phyloP scores from a whole-genome alignment of 208 protist species.

The Strigomonas galati region DNA sequence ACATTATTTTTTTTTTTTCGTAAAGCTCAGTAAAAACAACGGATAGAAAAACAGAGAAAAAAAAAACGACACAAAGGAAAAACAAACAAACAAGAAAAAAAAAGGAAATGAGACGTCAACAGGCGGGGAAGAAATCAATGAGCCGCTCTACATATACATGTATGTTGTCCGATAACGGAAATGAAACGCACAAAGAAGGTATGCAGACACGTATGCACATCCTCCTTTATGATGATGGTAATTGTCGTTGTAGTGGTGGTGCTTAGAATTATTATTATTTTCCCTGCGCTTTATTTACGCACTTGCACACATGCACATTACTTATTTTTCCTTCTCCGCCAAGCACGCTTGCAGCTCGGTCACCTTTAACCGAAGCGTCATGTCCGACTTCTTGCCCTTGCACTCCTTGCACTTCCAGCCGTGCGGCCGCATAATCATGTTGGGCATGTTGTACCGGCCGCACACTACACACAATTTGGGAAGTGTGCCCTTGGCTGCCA shows the following conservation, averaged over 20 bases:
- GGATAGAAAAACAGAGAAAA: constrained; percentile 1
- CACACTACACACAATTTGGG: constrained; percentile 83
- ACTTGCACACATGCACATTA: no score
- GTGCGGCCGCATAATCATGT: constrained; percentile 61
- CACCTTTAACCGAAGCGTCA: constrained; percentile 52
- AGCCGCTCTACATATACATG: no score
- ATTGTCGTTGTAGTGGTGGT: no score
- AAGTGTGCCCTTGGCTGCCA: constrained; percentile 11
- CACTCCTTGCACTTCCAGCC: constrained; percentile 88
- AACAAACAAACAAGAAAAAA: neutral
- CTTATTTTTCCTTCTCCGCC: constrained; percentile 5
- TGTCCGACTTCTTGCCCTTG: constrained; percentile 75
- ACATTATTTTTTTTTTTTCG: constrained; percentile 17
- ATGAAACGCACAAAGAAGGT: constrained; percentile 2
- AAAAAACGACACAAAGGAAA: constrained; percentile 9
- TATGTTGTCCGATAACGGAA: no score
- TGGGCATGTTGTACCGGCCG: constrained; percentile 71
- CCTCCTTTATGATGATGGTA: no score
- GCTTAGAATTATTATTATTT: no score
- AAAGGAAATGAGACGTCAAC: neutral
- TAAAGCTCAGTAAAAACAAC: neutral
- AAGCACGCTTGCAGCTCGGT: constrained; percentile 24
- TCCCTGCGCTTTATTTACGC: no score
- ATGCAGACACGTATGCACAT: no score
- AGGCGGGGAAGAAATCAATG: no score